phyloP scores from a whole-genome alignment of 805 yeast species.

The Alloascoidea hylecoeti region DNA sequence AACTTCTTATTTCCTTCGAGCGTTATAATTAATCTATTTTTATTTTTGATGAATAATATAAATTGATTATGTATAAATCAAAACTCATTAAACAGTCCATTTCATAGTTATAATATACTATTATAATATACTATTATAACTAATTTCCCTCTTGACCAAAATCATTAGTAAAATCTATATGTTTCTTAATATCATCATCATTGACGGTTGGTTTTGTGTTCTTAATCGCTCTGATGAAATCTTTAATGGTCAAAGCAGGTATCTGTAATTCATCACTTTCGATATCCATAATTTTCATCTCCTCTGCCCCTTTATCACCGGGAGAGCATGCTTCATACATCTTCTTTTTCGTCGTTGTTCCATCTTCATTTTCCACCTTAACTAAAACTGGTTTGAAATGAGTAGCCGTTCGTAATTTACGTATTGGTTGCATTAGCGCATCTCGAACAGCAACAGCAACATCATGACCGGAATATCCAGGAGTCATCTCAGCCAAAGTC shows the following conservation, averaged over 20 bases:
- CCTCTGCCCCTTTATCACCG: slow-evolving; percentile 78
- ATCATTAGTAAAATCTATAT: slow-evolving; percentile 80
- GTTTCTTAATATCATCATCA: slow-evolving; percentile 65
- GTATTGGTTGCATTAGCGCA: slow-evolving; percentile 94
- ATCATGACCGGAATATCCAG: slow-evolving; percentile 97
- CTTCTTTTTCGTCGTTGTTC: slow-evolving; percentile 15
- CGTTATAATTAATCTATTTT: no score
- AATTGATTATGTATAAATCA: no score
- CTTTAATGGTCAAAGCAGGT: slow-evolving; percentile 82
- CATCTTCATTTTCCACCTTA: slow-evolving; percentile 22
- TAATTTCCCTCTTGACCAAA: slow-evolving; percentile 96
- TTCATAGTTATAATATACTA: no score
- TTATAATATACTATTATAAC: no score
- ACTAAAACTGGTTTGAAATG: slow-evolving; percentile 62
- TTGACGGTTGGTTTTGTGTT: slow-evolving; percentile 93
- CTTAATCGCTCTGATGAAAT: slow-evolving; percentile 84
- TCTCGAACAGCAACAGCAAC: slow-evolving; percentile 93
- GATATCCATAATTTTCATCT: slow-evolving; percentile 88
- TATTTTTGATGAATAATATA: no score
- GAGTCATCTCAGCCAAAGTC: slow-evolving; percentile 81
- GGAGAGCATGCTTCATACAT: slow-evolving; percentile 91
- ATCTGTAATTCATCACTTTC: slow-evolving; percentile 81
- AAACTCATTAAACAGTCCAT: no score
- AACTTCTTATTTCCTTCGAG: no score
- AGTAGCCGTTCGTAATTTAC: slow-evolving; percentile 91